A percentile compares a stretch with the other conserved stretches of the same genome.
Evolutionary conservation across 2,329 filamentous ascomycete species (phyloP).

Genomic region (Epichloe festucae): DNA sequence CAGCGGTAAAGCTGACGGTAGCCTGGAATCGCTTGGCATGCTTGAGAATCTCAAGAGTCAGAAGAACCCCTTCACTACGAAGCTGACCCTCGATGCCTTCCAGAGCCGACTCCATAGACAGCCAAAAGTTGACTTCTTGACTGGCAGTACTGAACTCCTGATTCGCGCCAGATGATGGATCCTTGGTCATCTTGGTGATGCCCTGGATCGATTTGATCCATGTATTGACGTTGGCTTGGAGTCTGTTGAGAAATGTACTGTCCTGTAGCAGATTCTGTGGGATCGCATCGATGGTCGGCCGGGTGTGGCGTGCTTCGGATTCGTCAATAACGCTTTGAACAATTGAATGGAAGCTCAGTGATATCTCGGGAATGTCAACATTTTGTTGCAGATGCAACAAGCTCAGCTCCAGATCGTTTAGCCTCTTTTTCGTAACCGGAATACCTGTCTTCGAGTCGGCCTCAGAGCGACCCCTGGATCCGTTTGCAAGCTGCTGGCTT

Average conservation of each 20-base stretch:
- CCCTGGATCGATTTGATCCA: conserved; percentile 99
- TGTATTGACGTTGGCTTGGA: conserved; percentile 86
- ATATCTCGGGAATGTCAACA: conserved; percentile 89
- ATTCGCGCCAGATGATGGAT: conserved; percentile 51
- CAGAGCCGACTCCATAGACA: conserved; percentile 89
- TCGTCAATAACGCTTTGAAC: conserved; percentile 78
- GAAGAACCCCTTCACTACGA: conserved; percentile 70
- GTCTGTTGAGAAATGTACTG: conserved; percentile 81
- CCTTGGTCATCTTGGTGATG: conserved; percentile 87
- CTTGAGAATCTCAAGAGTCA: conserved; percentile 90
- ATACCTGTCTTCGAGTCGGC: conserved; percentile 89
- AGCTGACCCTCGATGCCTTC: conserved; percentile 87
- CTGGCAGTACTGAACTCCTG: conserved; percentile 57
- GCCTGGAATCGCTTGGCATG: conserved; percentile 97
- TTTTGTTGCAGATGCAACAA: conserved; percentile 91
- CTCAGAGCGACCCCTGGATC: conserved; percentile 62
- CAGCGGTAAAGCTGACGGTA: conserved; percentile 89
- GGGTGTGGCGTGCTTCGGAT: conserved; percentile 51
- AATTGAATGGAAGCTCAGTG: conserved; percentile 74
- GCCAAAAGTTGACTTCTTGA: conserved; percentile 98
- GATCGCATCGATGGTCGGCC: conserved; percentile 67
- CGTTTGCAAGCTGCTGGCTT: conserved; percentile 54
- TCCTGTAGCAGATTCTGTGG: conserved; percentile 66
- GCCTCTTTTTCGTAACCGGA: conserved; percentile 91
- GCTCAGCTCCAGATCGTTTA: conserved; percentile 86